Evolutionary conservation across 1,284 basidiomycete genomes (phyloP).

Genomic region (Cryptococcus sp.): DNA sequence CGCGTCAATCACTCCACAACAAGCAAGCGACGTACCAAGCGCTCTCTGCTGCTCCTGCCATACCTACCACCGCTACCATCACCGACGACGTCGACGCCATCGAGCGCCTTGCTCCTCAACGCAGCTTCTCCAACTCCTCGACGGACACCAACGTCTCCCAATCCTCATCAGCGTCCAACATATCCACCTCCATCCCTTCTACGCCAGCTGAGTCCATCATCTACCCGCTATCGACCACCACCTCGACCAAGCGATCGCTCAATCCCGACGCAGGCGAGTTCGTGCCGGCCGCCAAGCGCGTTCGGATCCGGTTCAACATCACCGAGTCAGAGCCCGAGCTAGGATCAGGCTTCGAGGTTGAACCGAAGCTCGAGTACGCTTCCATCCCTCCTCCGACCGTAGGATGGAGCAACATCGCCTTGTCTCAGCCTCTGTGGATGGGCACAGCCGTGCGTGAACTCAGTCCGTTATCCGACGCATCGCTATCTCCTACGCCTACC

Average conservation of each 20-base stretch:
- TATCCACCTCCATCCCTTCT: constrained; percentile 1
- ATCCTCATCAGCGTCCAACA: constrained; percentile 10
- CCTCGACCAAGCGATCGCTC: constrained; percentile 2
- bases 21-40: background rate
- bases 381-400: too few relatives aligned
- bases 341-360: too few relatives aligned
- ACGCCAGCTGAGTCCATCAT: background rate
- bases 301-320: background rate
- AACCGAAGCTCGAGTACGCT: too few relatives aligned
- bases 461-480: too few relatives aligned
- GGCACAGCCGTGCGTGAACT: too few relatives aligned
- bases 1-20: background rate
- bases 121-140: background rate
- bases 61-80: background rate
- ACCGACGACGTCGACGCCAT: background rate
- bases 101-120: background rate
- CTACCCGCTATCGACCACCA: constrained; percentile 4
- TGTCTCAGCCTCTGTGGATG: too few relatives aligned
- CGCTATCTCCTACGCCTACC: too few relatives aligned
- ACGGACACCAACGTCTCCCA: constrained; percentile 9
- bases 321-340: too few relatives aligned
- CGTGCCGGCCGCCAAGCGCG: background rate
- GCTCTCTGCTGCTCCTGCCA: background rate
- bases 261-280: constrained; percentile 9
- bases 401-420: too few relatives aligned